phyloP scores from a whole-genome alignment of 805 yeast species.

The Yamadazyma scolyti region DNA sequence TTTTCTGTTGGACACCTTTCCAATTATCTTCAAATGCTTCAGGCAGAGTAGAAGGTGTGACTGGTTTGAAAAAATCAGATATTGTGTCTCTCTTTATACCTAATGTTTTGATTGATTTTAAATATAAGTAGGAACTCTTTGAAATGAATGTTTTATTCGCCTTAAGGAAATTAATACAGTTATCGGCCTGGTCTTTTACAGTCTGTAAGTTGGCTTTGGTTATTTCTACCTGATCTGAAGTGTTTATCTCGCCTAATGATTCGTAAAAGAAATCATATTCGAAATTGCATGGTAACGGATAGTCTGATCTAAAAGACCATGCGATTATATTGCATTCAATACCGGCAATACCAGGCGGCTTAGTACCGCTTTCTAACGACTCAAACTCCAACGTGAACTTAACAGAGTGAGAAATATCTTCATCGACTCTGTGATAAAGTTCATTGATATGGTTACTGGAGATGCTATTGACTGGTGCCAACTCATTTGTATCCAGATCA shows the following conservation, averaged over 20 bases:
- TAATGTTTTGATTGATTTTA: conserved; percentile 35
- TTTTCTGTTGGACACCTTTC: conserved; percentile 19
- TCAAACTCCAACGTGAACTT: conserved; percentile 27
- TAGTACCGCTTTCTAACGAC: conserved; percentile 15
- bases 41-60: conserved; percentile 21
- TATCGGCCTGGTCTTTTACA: conserved; percentile 29
- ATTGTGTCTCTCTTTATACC: conserved; percentile 39
- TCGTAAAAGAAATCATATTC: conserved; percentile 41
- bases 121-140: conserved; percentile 29
- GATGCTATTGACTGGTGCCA: conserved; percentile 15
- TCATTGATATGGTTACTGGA: conserved; percentile 22
- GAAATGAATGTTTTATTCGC: conserved; percentile 29
- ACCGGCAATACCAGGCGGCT: conserved; percentile 32
- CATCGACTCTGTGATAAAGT: conserved; percentile 25
- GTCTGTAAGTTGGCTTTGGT: conserved; percentile 32
- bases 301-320: conserved; percentile 40
- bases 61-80: conserved; percentile 30
- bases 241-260: conserved; percentile 9
- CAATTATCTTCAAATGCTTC: conserved; percentile 23
- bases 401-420: conserved; percentile 18
- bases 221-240: conserved; percentile 24
- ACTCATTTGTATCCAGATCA: conserved; percentile 6
- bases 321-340: conserved; percentile 35
- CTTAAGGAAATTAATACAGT: conserved; percentile 32
- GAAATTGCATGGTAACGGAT: conserved; percentile 36